Percentiles rank a stretch among this genome's conserved stretches.
Evolutionary conservation across 2,329 filamentous ascomycete genomes (phyloP).

Genomic region (Emericellopsis atlantica): DNA sequence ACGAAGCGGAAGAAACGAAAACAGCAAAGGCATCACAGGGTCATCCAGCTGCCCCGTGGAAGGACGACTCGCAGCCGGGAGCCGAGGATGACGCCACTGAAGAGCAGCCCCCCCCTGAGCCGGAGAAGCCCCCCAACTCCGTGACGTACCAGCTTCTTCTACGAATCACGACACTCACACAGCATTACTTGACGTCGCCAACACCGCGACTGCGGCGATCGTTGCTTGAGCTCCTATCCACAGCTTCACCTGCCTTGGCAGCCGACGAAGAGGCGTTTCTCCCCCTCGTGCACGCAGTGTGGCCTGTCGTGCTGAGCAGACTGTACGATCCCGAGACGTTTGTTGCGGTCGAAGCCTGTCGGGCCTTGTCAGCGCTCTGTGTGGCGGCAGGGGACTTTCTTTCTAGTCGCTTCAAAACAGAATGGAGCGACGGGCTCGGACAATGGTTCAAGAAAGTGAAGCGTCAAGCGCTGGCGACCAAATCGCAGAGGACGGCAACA

Average conservation of each 20-base stretch:
- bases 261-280: slow-evolving; percentile 73
- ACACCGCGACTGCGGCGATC: slow-evolving; percentile 68
- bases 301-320: slow-evolving; percentile 66
- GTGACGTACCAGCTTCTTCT: slow-evolving; percentile 73
- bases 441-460: slow-evolving; percentile 34
- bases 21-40: slow-evolving; percentile 12
- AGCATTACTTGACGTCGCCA: slow-evolving; percentile 80
- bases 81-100: slow-evolving; percentile 22
- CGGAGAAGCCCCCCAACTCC: slow-evolving; percentile 53
- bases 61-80: slow-evolving; percentile 16
- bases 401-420: slow-evolving; percentile 56
- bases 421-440: slow-evolving; percentile 49
- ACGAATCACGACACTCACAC: slow-evolving; percentile 70
- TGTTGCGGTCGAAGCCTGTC: slow-evolving; percentile 57
- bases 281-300: slow-evolving; percentile 79
- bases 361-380: slow-evolving; percentile 58
- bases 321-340: slow-evolving; percentile 55
- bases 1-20: slow-evolving; percentile 22
- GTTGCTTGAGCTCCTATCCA: slow-evolving; percentile 64
- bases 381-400: slow-evolving; percentile 70
- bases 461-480: slow-evolving; percentile 5
- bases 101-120: slow-evolving; percentile 15
- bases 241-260: slow-evolving; percentile 59
- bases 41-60: slow-evolving; percentile 23
- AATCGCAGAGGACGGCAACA: not conserved